These are phyloP conservation scores for Massariosphaeria phaeospora DNA, from an alignment of 495 filamentous ascomycete genomes.

Conservation along the genomic window DNA sequence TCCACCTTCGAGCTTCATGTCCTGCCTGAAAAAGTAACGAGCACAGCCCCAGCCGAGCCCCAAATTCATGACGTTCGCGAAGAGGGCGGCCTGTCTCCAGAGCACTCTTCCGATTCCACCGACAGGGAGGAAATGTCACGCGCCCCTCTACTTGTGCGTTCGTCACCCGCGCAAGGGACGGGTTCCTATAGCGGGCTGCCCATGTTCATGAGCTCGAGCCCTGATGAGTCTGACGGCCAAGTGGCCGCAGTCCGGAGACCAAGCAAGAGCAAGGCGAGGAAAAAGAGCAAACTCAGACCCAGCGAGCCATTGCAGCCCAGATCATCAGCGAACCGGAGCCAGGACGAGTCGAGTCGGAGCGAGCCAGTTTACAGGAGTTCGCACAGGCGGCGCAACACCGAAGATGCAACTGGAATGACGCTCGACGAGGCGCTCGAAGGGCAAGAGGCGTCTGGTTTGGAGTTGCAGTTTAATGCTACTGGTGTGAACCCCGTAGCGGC, in stretches of 20 bases:
- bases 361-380: slow-evolving; percentile 13
- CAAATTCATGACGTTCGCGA: slow-evolving; percentile 17
- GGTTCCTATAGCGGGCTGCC: slow-evolving; percentile 35
- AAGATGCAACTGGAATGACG: slow-evolving; percentile 4
- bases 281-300: slow-evolving; percentile 32
- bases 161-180: slow-evolving; percentile 33
- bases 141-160: slow-evolving; percentile 30
- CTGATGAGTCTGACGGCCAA: slow-evolving; percentile 17
- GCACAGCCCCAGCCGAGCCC: slow-evolving; percentile 1
- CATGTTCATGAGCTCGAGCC: slow-evolving; percentile 28
- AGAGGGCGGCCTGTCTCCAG: not conserved
- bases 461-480: slow-evolving; percentile 20
- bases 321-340: not conserved
- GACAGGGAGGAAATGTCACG: slow-evolving; percentile 28
- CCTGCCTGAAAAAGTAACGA: slow-evolving; percentile 24
- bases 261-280: slow-evolving; percentile 18
- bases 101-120: not conserved
- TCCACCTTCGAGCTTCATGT: slow-evolving; percentile 27
- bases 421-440: slow-evolving; percentile 18
- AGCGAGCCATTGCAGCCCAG: slow-evolving; percentile 13
- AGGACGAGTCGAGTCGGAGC: slow-evolving; percentile 8
- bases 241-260: slow-evolving; percentile 10
- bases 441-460: slow-evolving; percentile 25
- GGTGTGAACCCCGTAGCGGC: not conserved
- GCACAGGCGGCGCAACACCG: slow-evolving; percentile 19